Evolutionary conservation across 768 basidiomycete species (phyloP).

Genomic region (Daedaleopsis nitida): DNA sequence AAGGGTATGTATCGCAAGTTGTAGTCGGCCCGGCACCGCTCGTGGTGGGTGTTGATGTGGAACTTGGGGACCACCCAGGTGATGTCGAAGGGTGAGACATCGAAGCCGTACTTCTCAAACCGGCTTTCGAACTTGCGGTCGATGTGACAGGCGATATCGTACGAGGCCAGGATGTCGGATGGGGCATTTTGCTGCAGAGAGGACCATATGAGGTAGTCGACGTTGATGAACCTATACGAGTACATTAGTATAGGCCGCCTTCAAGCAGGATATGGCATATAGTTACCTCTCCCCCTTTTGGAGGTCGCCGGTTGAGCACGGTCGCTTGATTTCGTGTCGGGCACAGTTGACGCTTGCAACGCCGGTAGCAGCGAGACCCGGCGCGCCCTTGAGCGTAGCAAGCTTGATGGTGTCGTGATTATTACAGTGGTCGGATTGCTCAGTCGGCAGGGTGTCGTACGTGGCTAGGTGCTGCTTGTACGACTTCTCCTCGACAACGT

Average conservation of each 20-base stretch:
- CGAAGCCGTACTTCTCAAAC: neutral
- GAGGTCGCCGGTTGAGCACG: conserved; percentile 27
- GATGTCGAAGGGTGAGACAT: neutral
- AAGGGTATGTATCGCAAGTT: conserved; percentile 34
- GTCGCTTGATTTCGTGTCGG: conserved; percentile 25
- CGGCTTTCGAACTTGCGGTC: neutral
- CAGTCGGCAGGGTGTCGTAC: conserved; percentile 14
- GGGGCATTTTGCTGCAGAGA: neutral
- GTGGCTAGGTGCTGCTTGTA: conserved; percentile 24
- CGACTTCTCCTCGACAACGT: conserved; percentile 26
- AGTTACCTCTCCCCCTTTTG: conserved; percentile 30
- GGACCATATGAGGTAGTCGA: conserved; percentile 25
- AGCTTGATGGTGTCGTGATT: conserved; percentile 19
- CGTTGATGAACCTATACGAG: conserved; percentile 21
- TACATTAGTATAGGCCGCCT: neutral
- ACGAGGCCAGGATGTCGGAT: conserved; percentile 9
- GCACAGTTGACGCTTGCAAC: conserved; percentile 20
- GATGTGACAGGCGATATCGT: conserved; percentile 23
- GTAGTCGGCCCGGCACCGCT: conserved; percentile 31
- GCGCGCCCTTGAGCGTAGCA: conserved; percentile 9
- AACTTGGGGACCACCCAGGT: conserved; percentile 37
- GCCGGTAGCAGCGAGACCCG: conserved; percentile 16
- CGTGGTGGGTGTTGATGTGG: conserved; percentile 39
- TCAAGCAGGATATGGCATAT: neutral
- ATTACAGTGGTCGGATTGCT: conserved; percentile 24